Base-by-base conservation (phyloP, 2,329 filamentous ascomycete species). In the Ophiostoma perfectum region DNA sequence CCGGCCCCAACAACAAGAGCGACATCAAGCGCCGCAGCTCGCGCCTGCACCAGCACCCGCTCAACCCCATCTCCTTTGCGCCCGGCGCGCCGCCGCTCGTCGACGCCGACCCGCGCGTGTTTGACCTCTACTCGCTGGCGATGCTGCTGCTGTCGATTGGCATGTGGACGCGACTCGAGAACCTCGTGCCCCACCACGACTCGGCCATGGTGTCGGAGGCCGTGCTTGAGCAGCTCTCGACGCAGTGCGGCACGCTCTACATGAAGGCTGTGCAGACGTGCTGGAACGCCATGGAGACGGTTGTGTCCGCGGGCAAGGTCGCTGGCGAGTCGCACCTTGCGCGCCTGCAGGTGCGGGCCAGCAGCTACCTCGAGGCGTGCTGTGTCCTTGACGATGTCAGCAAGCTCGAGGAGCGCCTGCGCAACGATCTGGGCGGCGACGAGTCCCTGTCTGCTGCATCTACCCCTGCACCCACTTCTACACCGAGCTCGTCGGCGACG, bases 141-240 rank as follows among this genome's bases (percentile, higher is more conserved):
- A 85, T 92, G 78, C 79, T 92, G 4, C 81, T 94, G 0, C 80
- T 93, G 2, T 91, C 91, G 6, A 86, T 93, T 67, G 91, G 91
- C 6, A 78, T 93, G 8, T 94, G 91, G 91, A 86, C 85, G 3
- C 88, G 86, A 11, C 80, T 92, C 0, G 84, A 86, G 67, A 80
- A 81, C 18, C 78, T 87, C 0, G 79, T 82, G 0, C 76, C 82
- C 0, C 78, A 79, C 49, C 80, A 74, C 74, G 81, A 77, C 62
- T 78, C 78, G 0, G 76, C 86, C 12, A 82, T 82, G 74, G 84
- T 90, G 39, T 79, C 85, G 0, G 85, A 88, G 70, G 84, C 88
- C 41, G 82, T 86, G 0, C 78, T 91, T 2, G 82, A 87, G 1
- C 85, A 86, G 71, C 79, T 92, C 1, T 84, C 87, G 0, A 84